Conservation (phyloP, 192 early-diverging fungal species). For the Rhizophagus prolifer region DNA sequence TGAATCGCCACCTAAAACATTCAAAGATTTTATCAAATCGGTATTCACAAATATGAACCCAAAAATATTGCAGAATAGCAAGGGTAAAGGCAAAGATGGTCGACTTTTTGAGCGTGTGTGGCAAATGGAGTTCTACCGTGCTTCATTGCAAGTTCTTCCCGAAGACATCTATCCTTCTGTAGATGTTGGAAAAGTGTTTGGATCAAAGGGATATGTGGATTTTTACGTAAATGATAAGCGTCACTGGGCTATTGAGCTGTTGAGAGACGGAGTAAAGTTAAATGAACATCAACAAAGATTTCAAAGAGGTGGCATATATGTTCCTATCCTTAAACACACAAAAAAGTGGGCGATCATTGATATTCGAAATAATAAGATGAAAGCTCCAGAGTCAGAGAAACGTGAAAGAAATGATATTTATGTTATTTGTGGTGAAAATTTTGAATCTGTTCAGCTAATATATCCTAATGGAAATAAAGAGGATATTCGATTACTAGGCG, state of each 20-base stretch:
- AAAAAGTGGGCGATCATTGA: slow-evolving; percentile 24
- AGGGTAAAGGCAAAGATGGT: slow-evolving; percentile 4
- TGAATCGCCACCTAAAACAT: slow-evolving; percentile 13
- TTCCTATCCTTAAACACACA: slow-evolving; percentile 15
- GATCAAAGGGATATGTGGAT: slow-evolving; percentile 30
- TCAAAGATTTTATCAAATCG: slow-evolving; percentile 10
- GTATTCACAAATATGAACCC: slow-evolving; percentile 22
- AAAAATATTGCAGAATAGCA: slow-evolving; percentile 14
- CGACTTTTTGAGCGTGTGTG: slow-evolving; percentile 34
- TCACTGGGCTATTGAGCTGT: slow-evolving; percentile 38
- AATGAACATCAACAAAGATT: slow-evolving; percentile 31
- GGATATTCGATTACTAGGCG: slow-evolving; percentile 17
- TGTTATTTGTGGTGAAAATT: slow-evolving; percentile 10
- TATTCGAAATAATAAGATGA: slow-evolving; percentile 21
- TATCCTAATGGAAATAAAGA: slow-evolving; percentile 24
- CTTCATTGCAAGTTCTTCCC: slow-evolving; percentile 29
- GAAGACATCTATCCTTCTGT: slow-evolving; percentile 16
- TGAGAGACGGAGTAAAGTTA: slow-evolving; percentile 28
- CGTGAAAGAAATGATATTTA: slow-evolving; percentile 5
- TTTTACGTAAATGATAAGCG: slow-evolving; percentile 35
- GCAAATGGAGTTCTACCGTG: slow-evolving; percentile 41
- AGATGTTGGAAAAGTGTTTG: slow-evolving; percentile 37
- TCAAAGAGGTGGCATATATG: slow-evolving; percentile 22
- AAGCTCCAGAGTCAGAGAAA: background rate
- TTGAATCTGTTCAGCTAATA: slow-evolving; percentile 28